phyloP scores from a whole-genome alignment of 148 eudicot species.

The Camellia granthamiana region DNA sequence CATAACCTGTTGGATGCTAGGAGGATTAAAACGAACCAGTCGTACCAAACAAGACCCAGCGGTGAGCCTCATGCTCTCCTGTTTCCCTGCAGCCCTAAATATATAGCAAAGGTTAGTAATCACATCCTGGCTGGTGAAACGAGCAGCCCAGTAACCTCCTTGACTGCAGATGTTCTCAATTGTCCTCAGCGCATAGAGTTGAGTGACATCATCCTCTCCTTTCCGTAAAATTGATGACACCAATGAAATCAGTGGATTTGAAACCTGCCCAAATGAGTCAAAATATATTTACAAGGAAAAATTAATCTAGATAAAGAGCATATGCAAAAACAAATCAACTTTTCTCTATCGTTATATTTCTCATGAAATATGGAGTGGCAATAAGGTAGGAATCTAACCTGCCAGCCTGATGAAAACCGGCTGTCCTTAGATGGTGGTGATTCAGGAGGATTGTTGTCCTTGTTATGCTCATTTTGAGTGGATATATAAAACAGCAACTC shows the following conservation, averaged over 20 bases:
- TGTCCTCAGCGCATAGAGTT: constrained; percentile 93
- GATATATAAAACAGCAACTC: constrained; percentile 92
- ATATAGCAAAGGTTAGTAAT: constrained; percentile 83
- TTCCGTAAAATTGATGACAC: constrained; percentile 79
- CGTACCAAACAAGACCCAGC: constrained; percentile 96
- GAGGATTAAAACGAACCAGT: constrained; percentile 71
- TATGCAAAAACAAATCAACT: not conserved
- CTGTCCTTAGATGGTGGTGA: constrained; percentile 62
- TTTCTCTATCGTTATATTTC: not conserved
- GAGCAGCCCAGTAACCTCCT: constrained; percentile 87
- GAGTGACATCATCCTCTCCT: constrained; percentile 94
- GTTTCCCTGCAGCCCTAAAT: constrained; percentile 80
- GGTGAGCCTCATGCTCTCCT: constrained; percentile 80
- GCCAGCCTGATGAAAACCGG: constrained; percentile 76
- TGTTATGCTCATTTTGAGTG: constrained; percentile 69
- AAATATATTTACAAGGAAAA: not conserved
- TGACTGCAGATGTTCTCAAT: constrained; percentile 93
- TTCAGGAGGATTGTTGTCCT: constrained; percentile 53
- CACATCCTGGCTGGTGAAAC: constrained; percentile 88
- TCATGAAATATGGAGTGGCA: constrained; percentile 1
- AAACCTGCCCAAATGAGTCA: constrained; percentile 50
- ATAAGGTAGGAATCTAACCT: constrained; percentile 46
- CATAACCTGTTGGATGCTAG: constrained; percentile 64
- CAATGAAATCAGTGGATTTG: constrained; percentile 74
- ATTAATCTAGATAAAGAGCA: not conserved